phyloP scores from a whole-genome alignment of 345 rosid genomes.

The Adansonia digitata region DNA sequence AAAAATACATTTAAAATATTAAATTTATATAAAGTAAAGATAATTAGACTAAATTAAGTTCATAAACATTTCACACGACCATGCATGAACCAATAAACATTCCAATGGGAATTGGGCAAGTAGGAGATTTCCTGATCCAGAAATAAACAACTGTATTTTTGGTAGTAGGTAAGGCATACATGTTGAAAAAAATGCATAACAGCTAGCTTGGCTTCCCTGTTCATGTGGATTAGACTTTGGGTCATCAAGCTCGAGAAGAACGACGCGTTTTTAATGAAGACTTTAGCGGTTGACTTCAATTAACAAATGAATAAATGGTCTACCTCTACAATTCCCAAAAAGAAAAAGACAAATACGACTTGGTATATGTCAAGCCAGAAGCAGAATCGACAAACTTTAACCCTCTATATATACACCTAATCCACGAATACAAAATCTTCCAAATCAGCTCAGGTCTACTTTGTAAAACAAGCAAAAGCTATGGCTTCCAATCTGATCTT shows the following conservation, averaged over 20 bases:
- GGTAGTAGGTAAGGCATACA: neutral
- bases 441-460: neutral
- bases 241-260: neutral
- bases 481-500: constrained; percentile 4
- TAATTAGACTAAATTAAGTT: neutral
- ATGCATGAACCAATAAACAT: neutral
- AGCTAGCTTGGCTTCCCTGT: neutral
- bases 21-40: too few relatives aligned
- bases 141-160: neutral
- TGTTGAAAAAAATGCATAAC: neutral
- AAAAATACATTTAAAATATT: too few relatives aligned
- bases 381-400: neutral
- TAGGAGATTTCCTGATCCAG: neutral
- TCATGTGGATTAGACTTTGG: neutral
- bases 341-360: neutral
- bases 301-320: neutral
- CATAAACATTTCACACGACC: neutral
- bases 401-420: neutral
- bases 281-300: neutral
- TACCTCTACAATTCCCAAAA: neutral
- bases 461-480: neutral
- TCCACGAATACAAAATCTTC: neutral
- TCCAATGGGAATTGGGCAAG: constrained; percentile 4
- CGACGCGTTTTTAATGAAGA: constrained; percentile 1
- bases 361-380: neutral